These are phyloP conservation scores for Penicillium coffeae DNA, from an alignment of 495 filamentous ascomycete genomes.

Conservation along the genomic window DNA sequence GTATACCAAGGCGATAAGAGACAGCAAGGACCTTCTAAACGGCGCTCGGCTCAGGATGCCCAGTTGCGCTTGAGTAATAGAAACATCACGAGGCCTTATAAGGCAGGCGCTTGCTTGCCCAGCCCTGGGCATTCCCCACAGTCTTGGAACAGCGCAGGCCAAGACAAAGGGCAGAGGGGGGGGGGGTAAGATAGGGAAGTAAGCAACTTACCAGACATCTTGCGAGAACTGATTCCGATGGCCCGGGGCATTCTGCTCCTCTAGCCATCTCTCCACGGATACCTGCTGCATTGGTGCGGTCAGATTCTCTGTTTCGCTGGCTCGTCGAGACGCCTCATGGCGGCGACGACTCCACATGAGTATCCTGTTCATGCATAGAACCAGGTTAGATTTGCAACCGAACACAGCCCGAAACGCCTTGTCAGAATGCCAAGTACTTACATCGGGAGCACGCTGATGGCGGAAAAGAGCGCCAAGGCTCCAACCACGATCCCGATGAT, in stretches of 20 bases:
- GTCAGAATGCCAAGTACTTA: slow-evolving; percentile 15
- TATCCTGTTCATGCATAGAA: slow-evolving; percentile 9
- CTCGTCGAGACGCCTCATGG: slow-evolving; percentile 1
- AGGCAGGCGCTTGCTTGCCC: slow-evolving; percentile 13
- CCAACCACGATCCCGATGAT: slow-evolving; percentile 36
- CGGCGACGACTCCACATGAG: slow-evolving; percentile 28
- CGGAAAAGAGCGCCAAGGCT: slow-evolving; percentile 25
- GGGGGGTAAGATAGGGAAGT: slow-evolving; percentile 1
- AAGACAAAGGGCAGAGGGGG: slow-evolving; percentile 12
- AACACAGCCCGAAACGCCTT: neutral
- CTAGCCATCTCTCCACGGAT: slow-evolving; percentile 1
- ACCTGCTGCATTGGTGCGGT: slow-evolving; percentile 3
- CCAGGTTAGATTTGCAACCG: slow-evolving; percentile 14
- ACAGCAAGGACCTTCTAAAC: too few relatives aligned
- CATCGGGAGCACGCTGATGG: slow-evolving; percentile 35
- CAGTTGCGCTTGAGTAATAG: neutral
- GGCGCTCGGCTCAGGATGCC: too few relatives aligned
- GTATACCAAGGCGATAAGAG: too few relatives aligned
- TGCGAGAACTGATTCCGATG: slow-evolving; percentile 20
- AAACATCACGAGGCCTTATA: slow-evolving; percentile 6
- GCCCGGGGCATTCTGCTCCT: slow-evolving; percentile 4
- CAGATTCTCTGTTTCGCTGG: neutral
- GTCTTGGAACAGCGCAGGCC: slow-evolving; percentile 20
- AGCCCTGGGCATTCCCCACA: slow-evolving; percentile 31
- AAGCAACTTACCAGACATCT: slow-evolving; percentile 30